Conservation (phyloP, 1,139 yeast genomes). For the Nematodospora anomalae region DNA sequence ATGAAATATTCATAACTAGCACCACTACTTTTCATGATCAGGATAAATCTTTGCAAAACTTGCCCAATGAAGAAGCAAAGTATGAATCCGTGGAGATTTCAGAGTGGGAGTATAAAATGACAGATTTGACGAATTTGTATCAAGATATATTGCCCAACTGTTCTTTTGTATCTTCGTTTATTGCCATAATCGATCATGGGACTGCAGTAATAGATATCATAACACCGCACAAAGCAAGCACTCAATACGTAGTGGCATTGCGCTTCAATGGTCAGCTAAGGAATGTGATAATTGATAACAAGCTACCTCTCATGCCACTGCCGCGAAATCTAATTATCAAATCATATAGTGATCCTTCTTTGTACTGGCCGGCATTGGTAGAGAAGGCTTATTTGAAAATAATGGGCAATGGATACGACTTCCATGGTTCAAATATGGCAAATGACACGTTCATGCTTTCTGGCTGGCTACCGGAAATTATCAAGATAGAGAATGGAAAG, state of each 20-base stretch:
- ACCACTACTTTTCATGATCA: conserved; percentile 2
- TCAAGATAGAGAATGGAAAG: conserved; percentile 32
- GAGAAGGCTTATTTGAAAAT: conserved; percentile 76
- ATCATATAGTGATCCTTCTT: conserved; percentile 38
- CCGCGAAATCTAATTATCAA: conserved; percentile 31
- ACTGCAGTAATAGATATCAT: conserved; percentile 20
- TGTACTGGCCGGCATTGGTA: conserved; percentile 69
- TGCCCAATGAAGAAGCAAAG: conserved; percentile 21
- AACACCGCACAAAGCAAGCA: conserved; percentile 26
- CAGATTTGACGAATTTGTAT: conserved; percentile 29
- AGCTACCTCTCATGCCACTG: conserved; percentile 31
- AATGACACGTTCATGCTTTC: conserved; percentile 65
- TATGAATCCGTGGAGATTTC: conserved; percentile 16
- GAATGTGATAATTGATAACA: conserved; percentile 49
- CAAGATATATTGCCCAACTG: conserved; percentile 71
- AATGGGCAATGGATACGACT: conserved; percentile 60
- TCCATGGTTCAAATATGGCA: conserved; percentile 77
- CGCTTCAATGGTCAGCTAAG: conserved; percentile 62
- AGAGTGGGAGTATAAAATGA: conserved; percentile 20
- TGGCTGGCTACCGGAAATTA: conserved; percentile 76
- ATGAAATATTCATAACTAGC: conserved; percentile 13
- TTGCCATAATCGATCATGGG: conserved; percentile 37
- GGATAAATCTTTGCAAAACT: conserved; percentile 10
- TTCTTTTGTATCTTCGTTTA: conserved; percentile 68
- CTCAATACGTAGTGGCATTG: conserved; percentile 37